Evolutionary conservation across 2,329 filamentous ascomycete genomes (phyloP).

Genomic region (Neonectria sp.): DNA sequence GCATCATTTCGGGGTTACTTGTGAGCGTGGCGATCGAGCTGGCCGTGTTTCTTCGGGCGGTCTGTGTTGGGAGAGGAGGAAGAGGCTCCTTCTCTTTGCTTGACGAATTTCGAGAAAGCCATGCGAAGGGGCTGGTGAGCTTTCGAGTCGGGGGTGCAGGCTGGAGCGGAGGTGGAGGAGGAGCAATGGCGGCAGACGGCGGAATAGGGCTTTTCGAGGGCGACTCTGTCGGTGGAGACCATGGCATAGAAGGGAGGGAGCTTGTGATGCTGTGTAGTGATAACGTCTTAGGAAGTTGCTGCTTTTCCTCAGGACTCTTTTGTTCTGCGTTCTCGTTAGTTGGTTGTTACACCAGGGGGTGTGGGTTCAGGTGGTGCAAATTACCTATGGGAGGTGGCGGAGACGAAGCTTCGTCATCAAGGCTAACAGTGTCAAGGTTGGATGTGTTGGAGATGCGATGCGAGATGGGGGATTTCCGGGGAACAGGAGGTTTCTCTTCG

Average conservation of each 20-base stretch:
- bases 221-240: conserved; percentile 72
- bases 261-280: conserved; percentile 81
- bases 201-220: conserved; percentile 62
- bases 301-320: conserved; percentile 53
- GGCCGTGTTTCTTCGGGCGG: conserved; percentile 77
- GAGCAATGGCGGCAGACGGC: conserved; percentile 51
- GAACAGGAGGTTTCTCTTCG: conserved; percentile 36
- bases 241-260: conserved; percentile 80
- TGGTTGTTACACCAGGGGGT: conserved; percentile 9
- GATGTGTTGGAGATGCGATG: conserved; percentile 63
- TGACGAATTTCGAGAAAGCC: conserved; percentile 79
- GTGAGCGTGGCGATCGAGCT: conserved; percentile 84
- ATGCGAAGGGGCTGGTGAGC: conserved; percentile 89
- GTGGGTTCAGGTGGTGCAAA: conserved; percentile 3
- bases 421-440: conserved; percentile 74
- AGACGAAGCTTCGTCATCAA: conserved; percentile 66
- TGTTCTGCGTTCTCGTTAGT: conserved; percentile 46
- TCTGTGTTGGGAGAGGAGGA: conserved; percentile 67
- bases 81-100: conserved; percentile 68
- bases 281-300: conserved; percentile 67
- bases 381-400: conserved; percentile 54
- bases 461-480: conserved; percentile 57
- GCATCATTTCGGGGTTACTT: conserved; percentile 86
- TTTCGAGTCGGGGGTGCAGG: conserved; percentile 71
- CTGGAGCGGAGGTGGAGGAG: conserved; percentile 50